Conservation (phyloP, 2,329 filamentous ascomycete species). For the Epichloe bromicola region DNA sequence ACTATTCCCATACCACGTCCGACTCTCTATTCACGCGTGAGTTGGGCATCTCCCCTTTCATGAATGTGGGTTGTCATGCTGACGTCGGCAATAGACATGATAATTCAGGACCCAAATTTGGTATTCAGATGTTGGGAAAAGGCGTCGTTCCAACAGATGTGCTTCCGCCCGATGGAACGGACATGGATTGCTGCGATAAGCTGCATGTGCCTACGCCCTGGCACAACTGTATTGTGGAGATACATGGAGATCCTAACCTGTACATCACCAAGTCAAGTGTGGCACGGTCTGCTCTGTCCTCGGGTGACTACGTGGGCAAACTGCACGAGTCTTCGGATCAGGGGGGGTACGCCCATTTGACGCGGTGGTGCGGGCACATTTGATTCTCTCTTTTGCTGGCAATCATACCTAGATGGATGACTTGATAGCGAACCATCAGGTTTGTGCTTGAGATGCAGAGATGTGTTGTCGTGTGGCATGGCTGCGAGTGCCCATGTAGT, state of each 20-base stretch:
- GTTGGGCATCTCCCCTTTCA: neutral
- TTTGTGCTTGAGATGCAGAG: no score
- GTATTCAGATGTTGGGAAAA: slow-evolving; percentile 24
- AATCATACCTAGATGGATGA: neutral
- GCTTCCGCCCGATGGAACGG: slow-evolving; percentile 14
- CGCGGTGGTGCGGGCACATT: no score
- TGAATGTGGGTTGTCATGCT: neutral
- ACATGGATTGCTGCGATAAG: slow-evolving; percentile 11
- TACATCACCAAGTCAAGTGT: slow-evolving; percentile 13
- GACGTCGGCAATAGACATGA: slow-evolving; percentile 14
- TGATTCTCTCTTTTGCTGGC: neutral
- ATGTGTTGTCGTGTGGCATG: no score
- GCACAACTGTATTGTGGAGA: slow-evolving; percentile 27
- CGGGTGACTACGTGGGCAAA: slow-evolving; percentile 1
- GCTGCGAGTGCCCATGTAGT: no score
- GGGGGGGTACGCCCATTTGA: slow-evolving; percentile 1
- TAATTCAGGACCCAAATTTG: slow-evolving; percentile 29
- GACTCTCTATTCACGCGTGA: slow-evolving; percentile 34
- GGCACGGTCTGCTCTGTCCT: slow-evolving; percentile 6
- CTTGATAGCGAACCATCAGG: no score
- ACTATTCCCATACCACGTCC: slow-evolving; percentile 29
- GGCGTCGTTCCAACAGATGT: slow-evolving; percentile 19
- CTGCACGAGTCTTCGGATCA: neutral
- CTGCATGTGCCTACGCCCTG: slow-evolving; percentile 28
- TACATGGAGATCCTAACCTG: slow-evolving; percentile 9